Evolutionary conservation across 345 rosid species (phyloP), one percentile per base, ranked within the genome.

Genomic region (Lepidium aucheri): DNA sequence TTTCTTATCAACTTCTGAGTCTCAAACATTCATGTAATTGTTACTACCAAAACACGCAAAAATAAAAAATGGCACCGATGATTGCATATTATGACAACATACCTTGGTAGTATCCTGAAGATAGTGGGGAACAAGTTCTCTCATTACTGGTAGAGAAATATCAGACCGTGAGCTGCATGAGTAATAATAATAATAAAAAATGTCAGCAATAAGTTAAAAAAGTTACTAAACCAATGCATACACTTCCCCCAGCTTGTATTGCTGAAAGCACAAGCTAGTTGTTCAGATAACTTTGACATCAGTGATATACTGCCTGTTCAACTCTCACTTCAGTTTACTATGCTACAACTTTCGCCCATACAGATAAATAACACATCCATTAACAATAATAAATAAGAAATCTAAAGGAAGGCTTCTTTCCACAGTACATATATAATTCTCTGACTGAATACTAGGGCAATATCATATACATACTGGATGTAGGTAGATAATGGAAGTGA

Each of bases 71-170:
- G 51, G 18, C 40, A 15, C 46, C 42, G 65, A 50, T 65, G 51
- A 49, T 41, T 50, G 61, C 60, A 63, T 15, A 62, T 47, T 52
- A 68, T 57, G 59, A 28, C 28, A 63, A 61, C 79, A 55, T 83
- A 94, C 99, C 95, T 90, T 94, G 73, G 91, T 83, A 16, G 81
- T 60, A 68, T 90, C 97, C 75, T 86, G 97, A 65, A 94, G 97
- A 82, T 94, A 94, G 78, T 94, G 96, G 12, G 97, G 97, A 81
- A 86, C 82, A 79, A 94, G 81, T 75, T 94, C 97, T 85, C 82
- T 94, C 86, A 86, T 82, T 46, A 94, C 85, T 42, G 97, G 99
- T 75, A 94, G 81, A 71, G 95, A 84, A 79, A 94, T 87, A 80
- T 94, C 99, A 75, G 99, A 82, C 66, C 90, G 85, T 76, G 81